Percentiles rank a stretch among this genome's conserved stretches.
phyloP scores from a whole-genome alignment of 2,329 filamentous ascomycete genomes.

The Stachybotrys echinatus region DNA sequence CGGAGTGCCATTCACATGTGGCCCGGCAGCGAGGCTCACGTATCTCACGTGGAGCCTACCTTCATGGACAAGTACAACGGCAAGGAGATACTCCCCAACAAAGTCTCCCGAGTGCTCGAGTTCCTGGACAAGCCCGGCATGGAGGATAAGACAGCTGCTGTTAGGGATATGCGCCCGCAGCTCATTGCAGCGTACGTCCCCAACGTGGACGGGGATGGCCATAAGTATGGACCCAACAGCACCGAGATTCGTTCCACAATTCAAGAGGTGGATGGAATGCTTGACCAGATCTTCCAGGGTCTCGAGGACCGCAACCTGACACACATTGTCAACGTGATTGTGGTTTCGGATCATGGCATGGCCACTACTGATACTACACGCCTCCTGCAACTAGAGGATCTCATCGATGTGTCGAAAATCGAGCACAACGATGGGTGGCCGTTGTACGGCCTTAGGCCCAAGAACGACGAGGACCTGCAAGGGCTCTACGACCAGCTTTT shows the following conservation, averaged over 20 bases:
- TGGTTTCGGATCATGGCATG: slow-evolving; percentile 99
- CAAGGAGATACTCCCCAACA: slow-evolving; percentile 66
- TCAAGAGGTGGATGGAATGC: slow-evolving; percentile 72
- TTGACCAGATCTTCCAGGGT: slow-evolving; percentile 69
- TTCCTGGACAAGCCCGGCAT: slow-evolving; percentile 78
- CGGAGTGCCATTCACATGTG: slow-evolving; percentile 93
- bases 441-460: slow-evolving; percentile 79
- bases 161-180: slow-evolving; percentile 65
- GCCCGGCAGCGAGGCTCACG: slow-evolving; percentile 90
- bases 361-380: slow-evolving; percentile 80
- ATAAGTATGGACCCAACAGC: slow-evolving; percentile 88
- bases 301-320: slow-evolving; percentile 80
- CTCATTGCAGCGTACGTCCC: slow-evolving; percentile 94
- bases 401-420: slow-evolving; percentile 72
- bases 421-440: slow-evolving; percentile 93
- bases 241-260: slow-evolving; percentile 84
- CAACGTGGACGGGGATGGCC: slow-evolving; percentile 82
- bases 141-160: slow-evolving; percentile 47
- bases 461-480: slow-evolving; percentile 60
- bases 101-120: slow-evolving; percentile 74
- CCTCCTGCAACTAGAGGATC: slow-evolving; percentile 82
- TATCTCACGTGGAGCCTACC: slow-evolving; percentile 67
- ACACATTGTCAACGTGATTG: slow-evolving; percentile 82
- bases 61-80: slow-evolving; percentile 83
- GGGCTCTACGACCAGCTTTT: slow-evolving; percentile 59